phyloP scores from a whole-genome alignment of 495 filamentous ascomycete genomes.

The Penicillium robsamsonii region DNA sequence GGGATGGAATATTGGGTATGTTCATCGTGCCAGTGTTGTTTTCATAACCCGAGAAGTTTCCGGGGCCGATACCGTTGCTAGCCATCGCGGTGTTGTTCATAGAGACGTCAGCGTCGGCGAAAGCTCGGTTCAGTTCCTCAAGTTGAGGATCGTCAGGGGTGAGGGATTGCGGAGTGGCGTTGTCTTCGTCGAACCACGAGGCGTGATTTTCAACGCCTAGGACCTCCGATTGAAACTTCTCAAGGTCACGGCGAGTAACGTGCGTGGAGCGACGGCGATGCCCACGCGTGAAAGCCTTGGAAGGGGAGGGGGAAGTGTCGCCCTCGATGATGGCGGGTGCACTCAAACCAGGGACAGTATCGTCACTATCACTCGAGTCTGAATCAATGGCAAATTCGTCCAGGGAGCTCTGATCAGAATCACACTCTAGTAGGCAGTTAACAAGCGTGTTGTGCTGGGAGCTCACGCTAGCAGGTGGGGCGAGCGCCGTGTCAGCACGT shows the following conservation, averaged over 20 bases:
- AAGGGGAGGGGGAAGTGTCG: slow-evolving; percentile 31
- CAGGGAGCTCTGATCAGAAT: slow-evolving; percentile 3
- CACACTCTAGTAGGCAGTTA: not conserved
- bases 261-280: slow-evolving; percentile 49
- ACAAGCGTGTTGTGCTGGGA: slow-evolving; percentile 11
- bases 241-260: slow-evolving; percentile 46
- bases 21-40: slow-evolving; percentile 31
- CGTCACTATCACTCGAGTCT: slow-evolving; percentile 3
- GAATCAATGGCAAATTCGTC: not conserved
- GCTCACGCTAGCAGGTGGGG: slow-evolving; percentile 6
- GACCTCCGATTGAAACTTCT: slow-evolving; percentile 45
- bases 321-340: slow-evolving; percentile 41
- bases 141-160: slow-evolving; percentile 37
- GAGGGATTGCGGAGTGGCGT: slow-evolving; percentile 22
- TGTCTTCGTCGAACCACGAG: slow-evolving; percentile 36
- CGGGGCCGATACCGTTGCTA: slow-evolving; percentile 29
- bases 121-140: slow-evolving; percentile 39
- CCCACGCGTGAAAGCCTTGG: slow-evolving; percentile 45
- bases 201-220: slow-evolving; percentile 37
- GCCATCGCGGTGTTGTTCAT: slow-evolving; percentile 36
- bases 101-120: slow-evolving; percentile 36
- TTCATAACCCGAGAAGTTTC: slow-evolving; percentile 38
- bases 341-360: slow-evolving; percentile 3
- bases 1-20: slow-evolving; percentile 37
- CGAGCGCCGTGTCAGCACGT: not conserved